Conservation (phyloP, 139 green algal genomes). For the Diplosphaera chodatii region DNA sequence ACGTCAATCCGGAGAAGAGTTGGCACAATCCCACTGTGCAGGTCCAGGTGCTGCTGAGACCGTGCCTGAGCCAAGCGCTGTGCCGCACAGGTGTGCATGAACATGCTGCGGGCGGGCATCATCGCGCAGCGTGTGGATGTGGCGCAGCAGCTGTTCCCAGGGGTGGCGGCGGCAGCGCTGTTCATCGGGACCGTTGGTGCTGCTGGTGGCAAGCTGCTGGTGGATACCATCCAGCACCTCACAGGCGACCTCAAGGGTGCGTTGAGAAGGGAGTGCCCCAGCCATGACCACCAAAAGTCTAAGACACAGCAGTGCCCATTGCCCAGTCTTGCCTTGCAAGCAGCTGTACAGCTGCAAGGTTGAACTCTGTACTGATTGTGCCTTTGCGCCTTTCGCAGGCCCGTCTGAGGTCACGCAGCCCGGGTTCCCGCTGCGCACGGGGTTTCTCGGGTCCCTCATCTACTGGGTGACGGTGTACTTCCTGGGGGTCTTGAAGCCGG, state of each 20-base stretch:
- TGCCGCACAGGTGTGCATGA: slow-evolving; percentile 28
- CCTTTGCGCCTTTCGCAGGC: slow-evolving; percentile 13
- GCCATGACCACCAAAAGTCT: not conserved
- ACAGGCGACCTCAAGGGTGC: slow-evolving; percentile 18
- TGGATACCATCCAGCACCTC: slow-evolving; percentile 21
- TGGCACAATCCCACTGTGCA: too few species aligned
- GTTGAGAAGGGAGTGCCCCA: not conserved
- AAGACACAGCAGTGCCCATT: not conserved
- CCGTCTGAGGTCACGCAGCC: slow-evolving; percentile 25
- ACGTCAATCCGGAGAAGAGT: too few species aligned
- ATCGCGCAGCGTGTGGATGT: slow-evolving; percentile 36
- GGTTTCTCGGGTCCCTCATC: slow-evolving; percentile 7
- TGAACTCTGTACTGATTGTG: not conserved
- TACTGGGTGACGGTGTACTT: slow-evolving; percentile 33
- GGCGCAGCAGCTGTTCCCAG: slow-evolving; percentile 22
- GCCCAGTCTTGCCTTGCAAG: not conserved
- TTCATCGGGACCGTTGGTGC: slow-evolving; percentile 41
- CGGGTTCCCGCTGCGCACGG: slow-evolving; percentile 21
- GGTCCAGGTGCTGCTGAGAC: too few species aligned
- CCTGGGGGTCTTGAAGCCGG: slow-evolving; percentile 14
- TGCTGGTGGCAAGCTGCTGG: slow-evolving; percentile 29
- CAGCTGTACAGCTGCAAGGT: not conserved
- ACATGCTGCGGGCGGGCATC: slow-evolving; percentile 36
- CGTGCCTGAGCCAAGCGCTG: too few species aligned
- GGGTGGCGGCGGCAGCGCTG: slow-evolving; percentile 30